These are phyloP conservation scores for Penicillium sp. DNA, from an alignment of 2,329 filamentous ascomycete species.

Conservation along the genomic window DNA sequence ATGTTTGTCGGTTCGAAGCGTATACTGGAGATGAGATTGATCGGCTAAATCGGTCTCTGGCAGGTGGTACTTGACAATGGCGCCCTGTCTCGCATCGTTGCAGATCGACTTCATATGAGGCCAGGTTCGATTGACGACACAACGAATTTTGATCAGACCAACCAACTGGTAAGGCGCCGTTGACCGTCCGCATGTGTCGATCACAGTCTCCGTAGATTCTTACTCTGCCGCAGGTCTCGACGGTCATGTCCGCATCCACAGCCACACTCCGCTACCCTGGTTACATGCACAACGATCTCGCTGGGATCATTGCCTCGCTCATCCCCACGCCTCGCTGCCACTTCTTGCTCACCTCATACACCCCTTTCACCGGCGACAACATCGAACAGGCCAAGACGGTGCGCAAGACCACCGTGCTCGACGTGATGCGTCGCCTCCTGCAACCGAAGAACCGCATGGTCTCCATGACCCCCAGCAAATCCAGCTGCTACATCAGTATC, in stretches of 20 bases:
- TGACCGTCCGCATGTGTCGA: background rate
- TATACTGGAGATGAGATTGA: background rate
- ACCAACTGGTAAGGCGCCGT: constrained; percentile 64
- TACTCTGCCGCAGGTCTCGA: constrained; percentile 59
- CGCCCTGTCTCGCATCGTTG: constrained; percentile 85
- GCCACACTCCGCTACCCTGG: constrained; percentile 94
- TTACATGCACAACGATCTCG: constrained; percentile 99
- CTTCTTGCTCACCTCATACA: constrained; percentile 98
- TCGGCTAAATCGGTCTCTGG: constrained; percentile 19
- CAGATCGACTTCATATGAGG: constrained; percentile 78
- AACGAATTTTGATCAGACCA: constrained; percentile 97
- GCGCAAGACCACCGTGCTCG: constrained; percentile 92
- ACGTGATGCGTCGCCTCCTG: constrained; percentile 91
- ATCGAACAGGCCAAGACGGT: constrained; percentile 97
- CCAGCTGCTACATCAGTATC: constrained; percentile 98
- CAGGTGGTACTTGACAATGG: constrained; percentile 89
- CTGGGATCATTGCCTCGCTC: constrained; percentile 90
- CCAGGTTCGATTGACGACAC: background rate
- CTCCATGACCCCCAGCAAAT: constrained; percentile 88
- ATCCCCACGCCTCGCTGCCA: constrained; percentile 96
- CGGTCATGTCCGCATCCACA: constrained; percentile 97
- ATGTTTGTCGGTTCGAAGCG: constrained; percentile 21
- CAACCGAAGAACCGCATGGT: constrained; percentile 99
- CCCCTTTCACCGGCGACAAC: constrained; percentile 92
- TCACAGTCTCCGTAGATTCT: constrained; percentile 4